Evolutionary conservation across 768 basidiomycete genomes (phyloP), one percentile per base, ranked within the genome.

Genomic region (Russula foetens): DNA sequence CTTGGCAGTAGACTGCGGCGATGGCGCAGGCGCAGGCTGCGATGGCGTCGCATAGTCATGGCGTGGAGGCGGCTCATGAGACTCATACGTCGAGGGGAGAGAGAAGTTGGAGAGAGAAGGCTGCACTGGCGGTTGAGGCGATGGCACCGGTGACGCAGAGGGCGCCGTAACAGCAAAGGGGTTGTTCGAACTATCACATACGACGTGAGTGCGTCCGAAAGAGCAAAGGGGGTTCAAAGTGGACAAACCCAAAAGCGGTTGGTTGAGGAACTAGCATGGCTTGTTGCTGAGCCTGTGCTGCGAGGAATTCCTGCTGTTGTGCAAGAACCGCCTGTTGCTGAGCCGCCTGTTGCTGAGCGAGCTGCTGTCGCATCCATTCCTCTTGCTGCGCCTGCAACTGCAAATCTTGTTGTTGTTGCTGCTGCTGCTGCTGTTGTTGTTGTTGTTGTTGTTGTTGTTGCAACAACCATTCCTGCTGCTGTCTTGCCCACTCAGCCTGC

Each of bases 121-220:
- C 45, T 66, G 70, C 45, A 67, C 61, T 26, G 70, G 64, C 3
- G 68, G 65, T 23, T 68, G 65, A 7, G 69, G 69, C 2, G 80
- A 70, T 21, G 73, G 54, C 24, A 71, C 68, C 8, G 74, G 67
- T 26, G 71, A 54, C 19, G 71, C 56, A 28, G 73, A 63, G 49
- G 74, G 24, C 58, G 68, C 63, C 24, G 72, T 59, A 62, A 72
- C 24, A 63, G 93, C 95, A 68, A 99, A 98, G 0, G 97, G 97
- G 71, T 99, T 99, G 79, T 98, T 98, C 38, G 92, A 88, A 9
- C 92, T 91, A 66, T 65, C 28, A 41, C 15, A 29, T 7, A 19
- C 26, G 26, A 44, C 39, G 35, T 44, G 33, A 59, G 53, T 44
- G 21, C n/a, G 58, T 46, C n/a, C 14, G 52, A 59, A 49, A 23